phyloP scores from a whole-genome alignment of 2,329 filamentous ascomycete genomes.

The Ceratocystis albifundus region DNA sequence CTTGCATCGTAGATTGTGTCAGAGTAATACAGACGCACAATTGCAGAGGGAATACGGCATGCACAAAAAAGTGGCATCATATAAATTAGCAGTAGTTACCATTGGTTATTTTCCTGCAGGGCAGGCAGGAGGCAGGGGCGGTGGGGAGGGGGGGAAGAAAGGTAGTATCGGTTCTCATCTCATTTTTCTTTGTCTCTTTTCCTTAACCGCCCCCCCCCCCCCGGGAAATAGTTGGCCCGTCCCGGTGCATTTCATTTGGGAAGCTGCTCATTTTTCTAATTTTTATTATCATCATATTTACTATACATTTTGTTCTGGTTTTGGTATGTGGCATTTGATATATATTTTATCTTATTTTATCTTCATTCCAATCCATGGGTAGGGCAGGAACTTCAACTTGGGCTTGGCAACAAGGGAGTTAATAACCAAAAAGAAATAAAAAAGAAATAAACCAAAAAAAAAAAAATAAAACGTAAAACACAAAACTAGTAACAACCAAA shows the following conservation, averaged over 20 bases:
- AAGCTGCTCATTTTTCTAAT: too few species aligned
- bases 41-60: neutral
- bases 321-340: too few species aligned
- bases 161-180: too few species aligned
- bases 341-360: too few species aligned
- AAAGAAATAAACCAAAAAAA: too few species aligned
- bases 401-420: neutral
- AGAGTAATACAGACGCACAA: neutral
- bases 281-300: too few species aligned
- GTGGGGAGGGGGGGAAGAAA: too few species aligned
- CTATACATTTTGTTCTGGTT: too few species aligned
- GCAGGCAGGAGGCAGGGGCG: neutral
- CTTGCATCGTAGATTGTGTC: constrained; percentile 3
- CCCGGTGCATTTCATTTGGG: neutral
- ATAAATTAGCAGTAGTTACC: neutral
- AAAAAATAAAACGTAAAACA: too few species aligned
- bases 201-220: neutral
- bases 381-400: neutral
- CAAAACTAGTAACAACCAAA: neutral
- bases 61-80: neutral
- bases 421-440: neutral
- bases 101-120: neutral
- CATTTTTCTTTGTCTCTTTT: neutral
- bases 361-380: neutral
- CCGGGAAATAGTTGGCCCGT: neutral